Base-by-base conservation (phyloP, 2,329 filamentous ascomycete species). In the Amauroascus verrucosus region DNA sequence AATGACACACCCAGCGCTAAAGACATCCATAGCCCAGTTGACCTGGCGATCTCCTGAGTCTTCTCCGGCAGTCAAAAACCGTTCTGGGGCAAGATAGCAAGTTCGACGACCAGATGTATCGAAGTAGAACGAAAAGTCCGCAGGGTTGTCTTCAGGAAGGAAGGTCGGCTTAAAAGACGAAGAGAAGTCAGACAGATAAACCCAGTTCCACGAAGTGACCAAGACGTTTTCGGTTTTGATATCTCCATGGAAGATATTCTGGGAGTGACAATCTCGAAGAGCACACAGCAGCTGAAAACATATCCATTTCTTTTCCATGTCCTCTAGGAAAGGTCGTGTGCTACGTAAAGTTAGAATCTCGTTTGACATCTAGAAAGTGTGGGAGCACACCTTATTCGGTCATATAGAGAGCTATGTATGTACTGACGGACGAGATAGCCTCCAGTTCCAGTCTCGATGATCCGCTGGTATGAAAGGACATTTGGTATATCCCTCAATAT, bases 201-300 rank as follows among this genome's bases (percentile, higher is more conserved):
- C 78, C 93, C 94, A 98, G 72, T 97, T 96, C 93, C 93, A 98
- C 6, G 93, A 97, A 0, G 93, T 98, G 48, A 98, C 91, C 46
- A 98, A 75, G 33, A 95, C 82, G 63, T 98, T 98, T 70, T 98
- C 91, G 1, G 91, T 93, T 75, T 98, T 98, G 74, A 98, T 97
- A 65, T 98, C 94, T 54, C 93, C 94, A 66, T 98, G 93, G 67
- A 90, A 97, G 49, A 98, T 78, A 62, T 94, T 87, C 45, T 85
- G 80, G 26, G 85, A 78, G 68, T 98, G 93, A 63, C 88, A 96
- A 69, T 98, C 94, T 54, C 90, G 83, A 55, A 98, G 75, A 2
- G 88, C 90, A 68, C 89, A 96, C 9, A 98, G 78, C 2, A 98
- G 79, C 72, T 98, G 93, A 63, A 95, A 98, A 0, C 91, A 87